Base-by-base conservation (phyloP, 225 moss, liverwort and hornwort species). In the Polytrichum formosum region DNA sequence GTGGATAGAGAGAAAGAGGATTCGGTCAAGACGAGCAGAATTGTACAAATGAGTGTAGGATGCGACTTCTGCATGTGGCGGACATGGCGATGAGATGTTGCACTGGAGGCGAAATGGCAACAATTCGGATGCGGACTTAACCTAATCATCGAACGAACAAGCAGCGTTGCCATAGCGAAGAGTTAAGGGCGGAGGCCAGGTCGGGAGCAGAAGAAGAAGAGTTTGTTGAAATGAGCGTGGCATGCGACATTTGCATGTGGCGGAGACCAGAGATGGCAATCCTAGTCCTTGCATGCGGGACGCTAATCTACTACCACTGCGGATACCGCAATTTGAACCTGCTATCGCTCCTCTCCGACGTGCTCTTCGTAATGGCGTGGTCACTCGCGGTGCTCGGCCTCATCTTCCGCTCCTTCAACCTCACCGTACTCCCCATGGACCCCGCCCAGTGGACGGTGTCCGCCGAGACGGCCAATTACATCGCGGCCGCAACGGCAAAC, bases 301-400 rank as follows among this genome's bases (percentile, higher is more conserved):
- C 98, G 23, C 82, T 94, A 3, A 75, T 94, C 54, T 98, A 92
- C 83, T 94, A 94, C 69, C 85, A 88, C n/a, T 92, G 92, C 18
- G 88, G 75, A 28, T 90, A 90, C 27, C 92, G 92, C 37, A 78
- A 91, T 63, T 85, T 82, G 28, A 88, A 75, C 68, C 37, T 84
- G 5, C 53, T 90, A 5, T 80, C 98, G 2, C 77, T 98, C 33
- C 21, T 91, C 58, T 85, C 88, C 9, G 94, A 98, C 53, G 85
- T 98, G 55, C 88, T 98, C 20, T 77, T 90, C 1, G 90, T 92
- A 30, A 80, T 92, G 58, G 83, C 87, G 28, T 91, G 94, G 82
- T 83, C 94, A 3, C 84, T 98, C 0, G 98, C 91, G 1, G 75
- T 92, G 10, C 82, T 98, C 6, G 98, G 98, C 1, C 73, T 91